Conservation (phyloP, 257 asterid species). For the Mitragyna speciosa region DNA sequence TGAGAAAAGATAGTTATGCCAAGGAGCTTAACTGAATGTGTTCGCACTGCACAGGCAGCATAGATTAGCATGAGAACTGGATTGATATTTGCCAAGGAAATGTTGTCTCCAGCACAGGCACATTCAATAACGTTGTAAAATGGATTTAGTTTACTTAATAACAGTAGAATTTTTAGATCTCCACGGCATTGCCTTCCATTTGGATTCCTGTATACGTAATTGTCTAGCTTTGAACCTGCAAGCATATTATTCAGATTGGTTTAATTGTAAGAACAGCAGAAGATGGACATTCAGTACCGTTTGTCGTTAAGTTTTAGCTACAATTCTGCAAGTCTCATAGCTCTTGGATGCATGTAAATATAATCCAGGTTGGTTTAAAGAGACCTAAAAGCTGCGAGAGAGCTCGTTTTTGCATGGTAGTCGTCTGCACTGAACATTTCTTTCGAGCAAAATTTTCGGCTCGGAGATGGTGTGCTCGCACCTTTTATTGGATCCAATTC, state of each 20-base stretch:
- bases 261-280: background rate
- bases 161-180: background rate
- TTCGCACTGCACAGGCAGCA: constrained; percentile 1
- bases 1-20: background rate
- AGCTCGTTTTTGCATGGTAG: background rate
- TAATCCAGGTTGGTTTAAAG: background rate
- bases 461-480: background rate
- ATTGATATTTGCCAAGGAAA: background rate
- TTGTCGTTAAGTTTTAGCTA: background rate
- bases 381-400: background rate
- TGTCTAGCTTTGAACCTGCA: background rate
- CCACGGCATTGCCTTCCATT: background rate
- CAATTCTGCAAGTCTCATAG: background rate
- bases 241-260: background rate
- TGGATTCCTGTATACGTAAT: background rate
- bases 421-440: too few relatives aligned
- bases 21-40: background rate
- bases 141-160: background rate
- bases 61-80: background rate
- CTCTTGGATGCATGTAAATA: background rate
- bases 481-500: background rate
- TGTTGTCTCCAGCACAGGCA: background rate
- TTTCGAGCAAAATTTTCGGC: background rate
- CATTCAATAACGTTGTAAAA: background rate
- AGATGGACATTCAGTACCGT: background rate